Conservation (phyloP, 78 protist species). For the Diacronema lutheri region DNA sequence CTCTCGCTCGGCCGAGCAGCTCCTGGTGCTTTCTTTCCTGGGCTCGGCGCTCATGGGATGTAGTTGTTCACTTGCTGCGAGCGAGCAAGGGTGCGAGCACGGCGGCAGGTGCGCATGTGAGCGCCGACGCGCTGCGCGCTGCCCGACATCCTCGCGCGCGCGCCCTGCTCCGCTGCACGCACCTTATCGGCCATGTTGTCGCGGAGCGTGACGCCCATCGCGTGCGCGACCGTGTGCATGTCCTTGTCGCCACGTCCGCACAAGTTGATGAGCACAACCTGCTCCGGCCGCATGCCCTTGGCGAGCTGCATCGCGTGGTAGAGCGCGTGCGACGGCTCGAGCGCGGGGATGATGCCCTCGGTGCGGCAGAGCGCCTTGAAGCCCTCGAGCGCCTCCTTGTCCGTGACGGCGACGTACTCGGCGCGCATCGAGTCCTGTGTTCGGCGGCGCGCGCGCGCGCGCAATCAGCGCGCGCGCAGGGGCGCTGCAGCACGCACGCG, state of each 20-base stretch:
- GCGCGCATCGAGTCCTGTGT: constrained; percentile 48
- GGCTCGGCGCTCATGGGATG: too few species aligned
- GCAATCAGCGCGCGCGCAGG: not conserved
- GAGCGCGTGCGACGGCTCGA: constrained; percentile 84
- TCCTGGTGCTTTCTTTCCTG: too few species aligned
- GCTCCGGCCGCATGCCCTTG: constrained; percentile 36
- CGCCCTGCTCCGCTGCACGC: too few species aligned
- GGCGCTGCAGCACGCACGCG: not conserved
- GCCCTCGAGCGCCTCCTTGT: constrained; percentile 56
- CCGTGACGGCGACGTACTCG: constrained; percentile 46
- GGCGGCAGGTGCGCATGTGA: too few species aligned
- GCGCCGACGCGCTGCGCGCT: too few species aligned
- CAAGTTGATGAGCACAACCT: constrained; percentile 60
- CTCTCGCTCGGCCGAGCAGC: too few species aligned
- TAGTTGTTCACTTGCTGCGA: too few species aligned
- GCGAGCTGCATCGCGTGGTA: constrained; percentile 63
- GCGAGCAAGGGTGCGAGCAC: too few species aligned
- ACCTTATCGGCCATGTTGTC: too few species aligned
- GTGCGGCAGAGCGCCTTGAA: constrained; percentile 12
- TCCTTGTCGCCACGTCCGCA: constrained; percentile 58
- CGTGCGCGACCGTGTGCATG: constrained; percentile 1
- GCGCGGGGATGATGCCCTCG: constrained; percentile 85
- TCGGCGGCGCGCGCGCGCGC: not conserved
- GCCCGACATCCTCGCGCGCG: too few species aligned
- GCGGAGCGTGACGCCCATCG: not conserved